Conservation (phyloP, 768 basidiomycete genomes). For the Cyclocybe aegerita region DNA sequence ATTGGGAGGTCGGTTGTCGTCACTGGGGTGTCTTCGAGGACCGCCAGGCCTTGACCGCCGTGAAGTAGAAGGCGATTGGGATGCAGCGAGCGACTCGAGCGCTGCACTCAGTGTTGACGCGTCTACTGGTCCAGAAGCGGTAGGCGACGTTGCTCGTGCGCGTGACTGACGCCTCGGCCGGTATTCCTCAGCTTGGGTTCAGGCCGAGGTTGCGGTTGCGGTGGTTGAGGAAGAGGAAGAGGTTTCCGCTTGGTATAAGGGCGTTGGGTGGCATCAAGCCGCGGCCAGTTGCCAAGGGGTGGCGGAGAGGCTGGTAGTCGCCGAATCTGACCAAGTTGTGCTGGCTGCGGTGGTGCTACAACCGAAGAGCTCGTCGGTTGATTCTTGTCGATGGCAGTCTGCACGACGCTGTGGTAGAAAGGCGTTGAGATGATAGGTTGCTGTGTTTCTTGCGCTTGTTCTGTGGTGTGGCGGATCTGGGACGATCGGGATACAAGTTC, state of each 20-base stretch:
- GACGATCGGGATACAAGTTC: neutral
- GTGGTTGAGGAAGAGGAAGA: slow-evolving; percentile 10
- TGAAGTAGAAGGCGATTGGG: slow-evolving; percentile 12
- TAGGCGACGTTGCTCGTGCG: neutral
- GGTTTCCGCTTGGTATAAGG: slow-evolving; percentile 30
- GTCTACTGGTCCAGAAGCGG: slow-evolving; percentile 12
- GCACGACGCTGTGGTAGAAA: slow-evolving; percentile 26
- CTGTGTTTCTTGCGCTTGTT: slow-evolving; percentile 3
- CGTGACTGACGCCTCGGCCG: neutral
- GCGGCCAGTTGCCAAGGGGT: slow-evolving; percentile 58
- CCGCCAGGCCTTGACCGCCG: slow-evolving; percentile 31
- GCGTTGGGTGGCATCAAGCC: slow-evolving; percentile 36
- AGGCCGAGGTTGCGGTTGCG: slow-evolving; percentile 3
- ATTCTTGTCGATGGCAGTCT: slow-evolving; percentile 16
- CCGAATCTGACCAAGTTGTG: slow-evolving; percentile 13
- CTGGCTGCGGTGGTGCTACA: slow-evolving; percentile 13
- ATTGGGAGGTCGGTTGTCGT: slow-evolving; percentile 23
- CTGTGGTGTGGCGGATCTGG: slow-evolving; percentile 12
- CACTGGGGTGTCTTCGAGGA: slow-evolving; percentile 28
- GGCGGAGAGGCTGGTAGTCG: slow-evolving; percentile 34
- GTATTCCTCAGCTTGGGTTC: neutral
- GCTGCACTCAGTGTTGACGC: slow-evolving; percentile 16
- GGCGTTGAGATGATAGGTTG: slow-evolving; percentile 16
- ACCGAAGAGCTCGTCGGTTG: slow-evolving; percentile 2
- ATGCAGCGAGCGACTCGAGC: slow-evolving; percentile 10